Evolutionary conservation across 2,329 filamentous ascomycete species (phyloP).

Genomic region (Paracoccidioides brasiliensis): DNA sequence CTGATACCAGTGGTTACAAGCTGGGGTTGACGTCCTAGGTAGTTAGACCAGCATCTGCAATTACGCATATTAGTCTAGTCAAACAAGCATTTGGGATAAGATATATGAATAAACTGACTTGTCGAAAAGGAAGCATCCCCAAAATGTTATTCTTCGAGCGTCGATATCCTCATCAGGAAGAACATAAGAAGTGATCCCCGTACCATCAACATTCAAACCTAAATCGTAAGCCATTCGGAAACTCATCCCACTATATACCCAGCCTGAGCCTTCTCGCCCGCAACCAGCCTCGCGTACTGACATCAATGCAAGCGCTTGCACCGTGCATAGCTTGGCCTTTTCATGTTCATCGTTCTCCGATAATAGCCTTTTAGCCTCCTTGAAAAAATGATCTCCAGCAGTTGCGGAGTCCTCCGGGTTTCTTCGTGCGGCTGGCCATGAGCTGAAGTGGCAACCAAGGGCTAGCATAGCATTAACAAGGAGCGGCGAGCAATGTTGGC

Average conservation of each 20-base stretch:
- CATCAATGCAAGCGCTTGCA: slow-evolving; percentile 90
- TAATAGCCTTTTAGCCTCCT: slow-evolving; percentile 79
- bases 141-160: slow-evolving; percentile 81
- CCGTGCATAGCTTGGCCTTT: slow-evolving; percentile 72
- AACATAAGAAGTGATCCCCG: slow-evolving; percentile 47
- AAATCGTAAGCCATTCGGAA: slow-evolving; percentile 96
- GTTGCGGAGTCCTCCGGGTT: slow-evolving; percentile 64
- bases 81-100: not conserved
- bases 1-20: slow-evolving; percentile 67
- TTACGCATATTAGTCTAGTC: not conserved
- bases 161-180: slow-evolving; percentile 76
- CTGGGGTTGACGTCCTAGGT: slow-evolving; percentile 81
- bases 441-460: slow-evolving; percentile 85
- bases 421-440: slow-evolving; percentile 56
- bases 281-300: slow-evolving; percentile 92
- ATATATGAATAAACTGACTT: slow-evolving; percentile 43
- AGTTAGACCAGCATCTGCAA: slow-evolving; percentile 79
- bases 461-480: slow-evolving; percentile 91
- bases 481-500: slow-evolving; percentile 72
- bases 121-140: slow-evolving; percentile 97
- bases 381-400: slow-evolving; percentile 91
- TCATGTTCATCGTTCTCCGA: slow-evolving; percentile 89
- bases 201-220: slow-evolving; percentile 74
- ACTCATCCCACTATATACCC: slow-evolving; percentile 97
- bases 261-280: slow-evolving; percentile 84